A percentile compares a stretch with the other conserved stretches of the same genome.
Evolutionary conservation across 441 rosid species (phyloP).

Genomic region (Macaranga tanarius): DNA sequence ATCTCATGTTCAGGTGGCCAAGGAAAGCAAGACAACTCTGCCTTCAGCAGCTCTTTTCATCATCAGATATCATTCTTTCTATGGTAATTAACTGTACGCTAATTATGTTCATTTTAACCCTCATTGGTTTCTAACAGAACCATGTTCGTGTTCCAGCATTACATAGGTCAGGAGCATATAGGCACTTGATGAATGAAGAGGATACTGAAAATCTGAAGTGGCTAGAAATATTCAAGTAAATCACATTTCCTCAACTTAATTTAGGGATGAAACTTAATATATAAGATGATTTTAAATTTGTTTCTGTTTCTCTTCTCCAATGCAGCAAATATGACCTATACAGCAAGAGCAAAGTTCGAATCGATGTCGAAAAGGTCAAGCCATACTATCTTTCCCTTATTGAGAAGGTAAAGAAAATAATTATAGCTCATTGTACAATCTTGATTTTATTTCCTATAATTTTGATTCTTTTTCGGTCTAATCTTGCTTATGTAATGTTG

Average conservation of each 20-base stretch:
- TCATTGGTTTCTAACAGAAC: background rate
- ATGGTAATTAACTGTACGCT: conserved; percentile 38
- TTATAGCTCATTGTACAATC: too few relatives aligned
- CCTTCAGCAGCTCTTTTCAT: conserved; percentile 77
- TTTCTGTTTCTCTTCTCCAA: background rate
- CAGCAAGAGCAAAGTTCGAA: conserved; percentile 77
- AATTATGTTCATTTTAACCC: background rate
- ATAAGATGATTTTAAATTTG: background rate
- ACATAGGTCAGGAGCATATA: conserved; percentile 67
- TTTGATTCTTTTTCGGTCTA: background rate
- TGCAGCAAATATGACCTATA: conserved; percentile 87
- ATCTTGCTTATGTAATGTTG: conserved; percentile 5
- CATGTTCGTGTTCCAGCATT: conserved; percentile 43
- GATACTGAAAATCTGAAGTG: conserved; percentile 74
- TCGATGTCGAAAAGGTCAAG: conserved; percentile 76
- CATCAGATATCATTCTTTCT: conserved; percentile 82
- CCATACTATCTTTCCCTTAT: conserved; percentile 81
- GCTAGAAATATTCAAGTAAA: conserved; percentile 78
- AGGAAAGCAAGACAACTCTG: conserved; percentile 64
- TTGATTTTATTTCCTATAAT: background rate
- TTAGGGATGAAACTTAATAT: background rate
- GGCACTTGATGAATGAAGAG: conserved; percentile 79
- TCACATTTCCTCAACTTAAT: background rate
- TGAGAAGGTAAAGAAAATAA: conserved; percentile 45
- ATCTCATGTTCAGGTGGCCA: conserved; percentile 52